phyloP scores from a whole-genome alignment of 192 early-diverging fungal species.

The Neocallimastix lanati region DNA sequence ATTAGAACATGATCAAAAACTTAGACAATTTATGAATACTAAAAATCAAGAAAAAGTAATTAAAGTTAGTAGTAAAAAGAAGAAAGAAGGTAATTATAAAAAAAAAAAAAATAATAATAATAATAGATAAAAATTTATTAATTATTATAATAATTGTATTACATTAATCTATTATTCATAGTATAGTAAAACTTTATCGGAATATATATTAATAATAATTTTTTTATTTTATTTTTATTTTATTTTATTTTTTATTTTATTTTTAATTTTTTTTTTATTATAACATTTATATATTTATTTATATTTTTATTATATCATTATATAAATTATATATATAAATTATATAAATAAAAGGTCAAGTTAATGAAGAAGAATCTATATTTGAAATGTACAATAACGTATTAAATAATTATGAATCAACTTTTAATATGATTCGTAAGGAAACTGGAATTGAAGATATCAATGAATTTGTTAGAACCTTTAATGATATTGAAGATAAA shows the following conservation, averaged over 20 bases:
- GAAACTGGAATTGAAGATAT: slow-evolving; percentile 32
- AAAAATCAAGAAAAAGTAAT: slow-evolving; percentile 8
- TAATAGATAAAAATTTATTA: too few species aligned
- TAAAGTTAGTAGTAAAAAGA: not conserved
- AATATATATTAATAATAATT: too few species aligned
- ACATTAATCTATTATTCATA: too few species aligned
- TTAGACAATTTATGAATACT: slow-evolving; percentile 45
- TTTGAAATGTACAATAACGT: slow-evolving; percentile 22
- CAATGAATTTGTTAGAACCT: slow-evolving; percentile 28
- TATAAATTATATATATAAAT: too few species aligned
- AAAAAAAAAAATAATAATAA: too few species aligned
- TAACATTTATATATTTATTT: too few species aligned
- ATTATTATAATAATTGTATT: too few species aligned
- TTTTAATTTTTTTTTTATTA: too few species aligned
- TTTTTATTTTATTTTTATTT: too few species aligned
- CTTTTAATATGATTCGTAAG: slow-evolving; percentile 25
- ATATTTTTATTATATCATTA: too few species aligned
- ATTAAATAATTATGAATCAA: slow-evolving; percentile 26
- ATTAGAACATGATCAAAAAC: slow-evolving; percentile 31
- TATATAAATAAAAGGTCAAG: not conserved
- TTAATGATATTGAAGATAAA: slow-evolving; percentile 38
- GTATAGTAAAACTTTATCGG: too few species aligned
- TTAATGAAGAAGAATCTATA: slow-evolving; percentile 2
- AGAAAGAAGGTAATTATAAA: not conserved
- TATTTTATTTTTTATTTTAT: too few species aligned